Conservation (phyloP, 495 filamentous ascomycete species). For the Neurospora sp. region DNA sequence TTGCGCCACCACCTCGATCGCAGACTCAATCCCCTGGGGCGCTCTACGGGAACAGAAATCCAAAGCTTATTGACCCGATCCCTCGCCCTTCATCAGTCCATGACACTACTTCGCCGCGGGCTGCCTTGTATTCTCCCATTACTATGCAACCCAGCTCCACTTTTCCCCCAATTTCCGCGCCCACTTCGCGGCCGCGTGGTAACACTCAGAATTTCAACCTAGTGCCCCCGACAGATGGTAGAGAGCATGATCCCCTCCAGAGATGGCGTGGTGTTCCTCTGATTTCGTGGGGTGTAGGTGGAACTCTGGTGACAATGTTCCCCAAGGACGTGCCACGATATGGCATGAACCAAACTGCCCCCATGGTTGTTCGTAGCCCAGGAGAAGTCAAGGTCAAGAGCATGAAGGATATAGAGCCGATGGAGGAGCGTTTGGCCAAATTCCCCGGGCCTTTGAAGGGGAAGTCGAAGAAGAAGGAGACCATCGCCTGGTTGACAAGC, state of each 20-base stretch:
- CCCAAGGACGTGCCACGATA: constrained; percentile 85
- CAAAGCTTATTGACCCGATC: constrained; percentile 41
- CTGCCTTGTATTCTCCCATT: constrained; percentile 13
- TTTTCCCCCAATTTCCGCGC: constrained; percentile 1
- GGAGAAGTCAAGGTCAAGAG: constrained; percentile 72
- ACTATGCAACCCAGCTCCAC: constrained; percentile 4
- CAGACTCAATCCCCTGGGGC: constrained; percentile 78
- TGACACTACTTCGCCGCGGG: constrained; percentile 40
- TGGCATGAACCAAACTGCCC: constrained; percentile 54
- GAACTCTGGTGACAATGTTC: constrained; percentile 72
- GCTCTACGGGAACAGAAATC: constrained; percentile 37
- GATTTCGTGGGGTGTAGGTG: constrained; percentile 81
- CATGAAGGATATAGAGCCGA: constrained; percentile 56
- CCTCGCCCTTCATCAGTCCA: constrained; percentile 63
- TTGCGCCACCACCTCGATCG: constrained; percentile 57
- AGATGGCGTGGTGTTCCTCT: constrained; percentile 87
- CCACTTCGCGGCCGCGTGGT: constrained; percentile 22
- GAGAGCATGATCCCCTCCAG: constrained; percentile 64
- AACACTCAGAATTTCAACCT: constrained; percentile 33
- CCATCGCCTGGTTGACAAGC: constrained; percentile 65
- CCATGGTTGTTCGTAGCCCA: constrained; percentile 73
- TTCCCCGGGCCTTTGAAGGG: constrained; percentile 85
- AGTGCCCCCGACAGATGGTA: constrained; percentile 63
- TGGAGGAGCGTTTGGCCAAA: constrained; percentile 58
- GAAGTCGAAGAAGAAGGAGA: constrained; percentile 93